Base-by-base conservation (phyloP, 164 flowering plant species). In the Taxillus chinensis region DNA sequence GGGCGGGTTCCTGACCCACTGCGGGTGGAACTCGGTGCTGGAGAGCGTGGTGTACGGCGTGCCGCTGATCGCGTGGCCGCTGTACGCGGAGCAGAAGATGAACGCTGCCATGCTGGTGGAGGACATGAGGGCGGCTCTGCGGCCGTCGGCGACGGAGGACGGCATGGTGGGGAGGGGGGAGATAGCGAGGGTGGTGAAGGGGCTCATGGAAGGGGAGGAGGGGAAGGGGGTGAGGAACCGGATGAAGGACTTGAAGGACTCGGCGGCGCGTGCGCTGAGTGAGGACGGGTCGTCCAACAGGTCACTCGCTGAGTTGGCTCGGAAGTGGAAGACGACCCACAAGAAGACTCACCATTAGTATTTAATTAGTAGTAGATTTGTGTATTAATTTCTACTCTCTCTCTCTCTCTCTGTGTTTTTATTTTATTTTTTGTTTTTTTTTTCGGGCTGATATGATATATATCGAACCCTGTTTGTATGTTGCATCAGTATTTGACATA, bases 11-110 rank as follows among this genome's bases (percentile, higher is more conserved):
- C 45, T 84, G 16, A 74, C 78, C 4, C 89, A 84, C 57, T 84
- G 93, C 40, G 92, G 92, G 0, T 88, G 95, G 96, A 86, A 84
- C 63, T 88, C 96, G 3, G 64, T 67, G 1, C 81, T 88, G 0
- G 96, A 88, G 68, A 82, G 85, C 41, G 80, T 84, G 3, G 81
- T 73, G 0, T 64, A 78, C 15, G 91, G 91, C 5, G 81, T 88
- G 41, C 88, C 96, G 0, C 7, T 83, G 41, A 79, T 86, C 16
- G 82, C 87, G 0, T 86, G 92, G 96, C 92, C 92, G 0, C 80
- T 86, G 14, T 89, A 78, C 50, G 92, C 90, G 0, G 96, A 89
- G 62, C 92, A 89, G 62, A 77, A 67, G 50, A 83, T 79, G 87
- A 89, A 84, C 60, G 80, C 92, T 0, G 66, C 74, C 5, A 60